Evolutionary conservation across 169 alveolate species (phyloP), one percentile per base, ranked within the genome.

Genomic region (Plasmodium reichenowi): DNA sequence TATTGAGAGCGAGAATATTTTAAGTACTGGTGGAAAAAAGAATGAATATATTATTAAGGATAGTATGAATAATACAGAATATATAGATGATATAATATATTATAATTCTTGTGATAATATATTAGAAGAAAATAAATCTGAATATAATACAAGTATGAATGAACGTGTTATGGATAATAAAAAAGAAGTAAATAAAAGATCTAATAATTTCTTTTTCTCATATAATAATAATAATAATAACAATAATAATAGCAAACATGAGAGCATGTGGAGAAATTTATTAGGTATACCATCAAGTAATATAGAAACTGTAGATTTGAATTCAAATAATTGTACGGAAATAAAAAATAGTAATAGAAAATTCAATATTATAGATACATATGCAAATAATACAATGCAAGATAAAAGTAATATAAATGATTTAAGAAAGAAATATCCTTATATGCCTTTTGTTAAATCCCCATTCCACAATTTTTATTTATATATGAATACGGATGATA

Each of bases 391-490:
- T 9, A 20, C 74, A 20, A 3, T 54, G 0, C 68, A 50, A 29
- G 86, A 83, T n/a, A 50, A 54, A 20, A 83, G 45, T 64, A 71
- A 66, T 58, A 38, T 17, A 38, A 48, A 9, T 48, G 58, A 68
- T 54, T 24, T 78, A 24, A 78, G 54, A 24, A 78, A 78, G n/a
- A 78, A 66, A 66, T 66, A 64, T 66, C 15, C 68, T 0, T 38
- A 20, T 56, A 56, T 22, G 72, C 91, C 83, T 22, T 38, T 68
- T 26, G 91, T 83, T 17, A 83, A 83, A 29, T 83, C 91, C 6
- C 91, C 91, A 20, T 83, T 83, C 62, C 91, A 83, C 68, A 83
- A 83, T 58, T 83, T 83, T 70, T 58, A 71, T 70, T 83, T 83
- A 29, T 83, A 26, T 56, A 38, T 83, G 20, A 83, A 48, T 68